Base-by-base conservation (phyloP, 805 yeast genomes). In the Naumovozyma baii region DNA sequence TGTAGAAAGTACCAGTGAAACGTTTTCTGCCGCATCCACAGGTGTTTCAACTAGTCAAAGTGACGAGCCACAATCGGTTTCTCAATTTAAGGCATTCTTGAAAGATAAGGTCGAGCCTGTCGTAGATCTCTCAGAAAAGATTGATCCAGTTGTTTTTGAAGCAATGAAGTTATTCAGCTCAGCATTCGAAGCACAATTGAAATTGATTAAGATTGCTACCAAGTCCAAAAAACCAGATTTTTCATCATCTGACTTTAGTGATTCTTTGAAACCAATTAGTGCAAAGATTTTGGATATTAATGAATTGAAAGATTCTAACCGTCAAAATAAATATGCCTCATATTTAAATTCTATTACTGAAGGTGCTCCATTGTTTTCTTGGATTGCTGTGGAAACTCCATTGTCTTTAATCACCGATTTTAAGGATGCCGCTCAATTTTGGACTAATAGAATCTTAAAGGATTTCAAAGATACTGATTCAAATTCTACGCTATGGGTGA, bases 371-470 rank as follows among this genome's bases (percentile, higher is more conserved):
- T 85, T 83, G 5, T 68, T 88, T 39, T 94, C 95, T 18, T 92
- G 99, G 99, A 73, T 90, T 45, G 76, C 84, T 15, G 73, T 75
- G 4, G 75, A 71, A 3, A 77, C 85, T 3, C 95, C 96, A 1
- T 75, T 82, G 13, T 75, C 85, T 0, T 74, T 70, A 47, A 73
- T 92, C 41, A 75, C 82, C 3, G 96, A 88, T 48, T 83, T 79
- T 64, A 83, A 81, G 57, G 98, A 92, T 55, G 77, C 94, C 16
- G 83, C 95, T 28, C 90, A 82, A 59, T 92, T 92, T 64, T 92
- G 96, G 87, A 74, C 94, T 9, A 88, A 92, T 64, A 76, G 95
- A 51, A 80, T 90, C 33, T 64, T 88, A 59, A 88, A 88, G 63
- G 95, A 86, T 45, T 78, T 66, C 66, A 86, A 74, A 62, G 94